A percentile compares a stretch with the other conserved stretches of the same genome.
Conservation (phyloP, 306 rosid genomes). For the Inga leiocalycina region DNA sequence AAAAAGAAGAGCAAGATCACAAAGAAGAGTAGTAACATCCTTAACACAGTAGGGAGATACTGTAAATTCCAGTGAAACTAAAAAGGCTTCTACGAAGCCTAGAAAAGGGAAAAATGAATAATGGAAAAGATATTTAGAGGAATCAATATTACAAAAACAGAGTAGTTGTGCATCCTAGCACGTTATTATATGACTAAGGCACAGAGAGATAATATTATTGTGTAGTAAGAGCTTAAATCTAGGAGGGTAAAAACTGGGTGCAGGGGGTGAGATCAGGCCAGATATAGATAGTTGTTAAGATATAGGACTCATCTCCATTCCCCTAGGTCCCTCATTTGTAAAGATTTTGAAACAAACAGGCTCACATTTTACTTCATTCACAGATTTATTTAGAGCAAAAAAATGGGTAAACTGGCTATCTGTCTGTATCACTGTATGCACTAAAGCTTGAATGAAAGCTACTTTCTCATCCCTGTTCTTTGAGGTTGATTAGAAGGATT, state of each 20-base stretch:
- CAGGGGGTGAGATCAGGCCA: neutral
- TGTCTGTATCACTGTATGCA: neutral
- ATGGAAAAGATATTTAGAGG: neutral
- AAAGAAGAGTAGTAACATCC: neutral
- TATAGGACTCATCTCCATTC: neutral
- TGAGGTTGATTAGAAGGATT: neutral
- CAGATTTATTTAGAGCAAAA: neutral
- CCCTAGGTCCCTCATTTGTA: neutral
- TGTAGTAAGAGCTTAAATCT: neutral
- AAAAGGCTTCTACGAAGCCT: neutral
- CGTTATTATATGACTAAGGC: neutral
- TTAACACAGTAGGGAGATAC: neutral
- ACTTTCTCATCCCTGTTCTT: neutral
- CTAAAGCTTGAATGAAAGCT: neutral
- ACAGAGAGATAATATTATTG: neutral
- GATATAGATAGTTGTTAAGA: neutral
- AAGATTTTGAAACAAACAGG: neutral
- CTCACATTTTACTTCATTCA: neutral
- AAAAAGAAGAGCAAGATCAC: conserved; percentile 22
- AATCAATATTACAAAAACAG: neutral
- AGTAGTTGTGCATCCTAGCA: neutral
- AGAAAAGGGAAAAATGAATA: neutral
- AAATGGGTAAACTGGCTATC: neutral
- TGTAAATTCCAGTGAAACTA: neutral
- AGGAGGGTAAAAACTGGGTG: neutral